Conservation (phyloP, 768 basidiomycete species). For the Russula emetica region DNA sequence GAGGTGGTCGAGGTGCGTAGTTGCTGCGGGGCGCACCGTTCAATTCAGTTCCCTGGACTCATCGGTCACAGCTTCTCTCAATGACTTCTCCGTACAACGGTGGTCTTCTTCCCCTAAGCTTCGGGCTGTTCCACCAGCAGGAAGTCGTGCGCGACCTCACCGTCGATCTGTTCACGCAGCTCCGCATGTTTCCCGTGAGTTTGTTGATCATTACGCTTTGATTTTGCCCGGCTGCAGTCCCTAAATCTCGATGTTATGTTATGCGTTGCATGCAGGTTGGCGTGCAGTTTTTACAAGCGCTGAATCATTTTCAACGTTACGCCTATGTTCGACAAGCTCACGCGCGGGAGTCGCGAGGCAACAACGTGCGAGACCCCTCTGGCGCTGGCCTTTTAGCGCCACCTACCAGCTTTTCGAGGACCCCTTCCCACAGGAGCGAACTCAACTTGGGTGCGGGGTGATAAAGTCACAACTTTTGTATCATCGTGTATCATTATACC, state of each 20-base stretch:
- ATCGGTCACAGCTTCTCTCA: conserved; percentile 63
- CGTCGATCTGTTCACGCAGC: conserved; percentile 76
- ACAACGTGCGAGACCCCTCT: conserved; percentile 7
- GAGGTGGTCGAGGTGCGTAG: conserved; percentile 78
- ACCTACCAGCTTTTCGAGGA: conserved; percentile 22
- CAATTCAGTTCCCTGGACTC: conserved; percentile 5
- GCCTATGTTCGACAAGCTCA: conserved; percentile 83
- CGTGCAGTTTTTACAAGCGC: conserved; percentile 63
- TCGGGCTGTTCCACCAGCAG: conserved; percentile 87
- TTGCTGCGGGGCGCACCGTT: not conserved
- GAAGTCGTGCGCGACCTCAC: conserved; percentile 72
- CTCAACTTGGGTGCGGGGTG: conserved; percentile 16
- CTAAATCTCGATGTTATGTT: not conserved
- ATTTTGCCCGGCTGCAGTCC: not conserved
- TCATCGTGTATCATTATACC: not conserved
- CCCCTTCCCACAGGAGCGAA: conserved; percentile 17
- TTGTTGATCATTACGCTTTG: conserved; percentile 15
- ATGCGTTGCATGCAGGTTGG: conserved; percentile 54
- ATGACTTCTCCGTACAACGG: conserved; percentile 69
- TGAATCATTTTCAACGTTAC: conserved; percentile 88
- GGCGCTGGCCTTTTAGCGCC: conserved; percentile 15
- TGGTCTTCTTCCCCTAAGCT: conserved; percentile 80
- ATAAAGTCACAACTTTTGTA: not conserved
- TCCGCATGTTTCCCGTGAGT: conserved; percentile 72
- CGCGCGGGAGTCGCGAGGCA: conserved; percentile 42